These are phyloP conservation scores for Mucor saturninus DNA, from an alignment of 371 early-diverging fungal species.

Conservation along the genomic window DNA sequence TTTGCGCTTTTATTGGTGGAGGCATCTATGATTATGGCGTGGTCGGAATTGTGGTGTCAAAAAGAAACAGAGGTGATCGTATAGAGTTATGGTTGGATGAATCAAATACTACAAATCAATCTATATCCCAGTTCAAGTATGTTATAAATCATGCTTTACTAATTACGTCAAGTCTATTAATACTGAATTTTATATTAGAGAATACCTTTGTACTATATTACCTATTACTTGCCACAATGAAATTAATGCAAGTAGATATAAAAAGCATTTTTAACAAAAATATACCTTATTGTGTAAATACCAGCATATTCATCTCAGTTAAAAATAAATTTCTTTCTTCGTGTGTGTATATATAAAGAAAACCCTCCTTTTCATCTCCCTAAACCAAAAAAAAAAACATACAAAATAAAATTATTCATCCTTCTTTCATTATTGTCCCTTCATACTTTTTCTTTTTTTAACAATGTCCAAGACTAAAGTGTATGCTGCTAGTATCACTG, in stretches of 20 bases:
- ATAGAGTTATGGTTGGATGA: slow-evolving; percentile 61
- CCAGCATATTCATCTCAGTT: not conserved
- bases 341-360: not conserved
- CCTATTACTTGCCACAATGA: slow-evolving; percentile 32
- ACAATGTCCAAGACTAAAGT: slow-evolving; percentile 6
- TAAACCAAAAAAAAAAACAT: not conserved
- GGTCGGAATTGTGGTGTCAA: slow-evolving; percentile 47
- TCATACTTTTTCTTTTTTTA: not conserved
- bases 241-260: slow-evolving; percentile 49
- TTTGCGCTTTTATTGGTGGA: slow-evolving; percentile 61
- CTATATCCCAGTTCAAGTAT: slow-evolving; percentile 38
- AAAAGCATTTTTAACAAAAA: slow-evolving; percentile 52
- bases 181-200: slow-evolving; percentile 9
- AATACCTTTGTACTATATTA: slow-evolving; percentile 34
- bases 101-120: slow-evolving; percentile 16
- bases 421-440: slow-evolving; percentile 6
- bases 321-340: slow-evolving; percentile 6
- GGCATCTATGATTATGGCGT: slow-evolving; percentile 39
- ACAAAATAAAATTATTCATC: slow-evolving; percentile 13
- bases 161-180: no score
- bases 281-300: slow-evolving; percentile 3
- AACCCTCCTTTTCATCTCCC: not conserved
- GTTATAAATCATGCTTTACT: not conserved
- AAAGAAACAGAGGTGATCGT: slow-evolving; percentile 59
- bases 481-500: not conserved